Evolutionary conservation across 164 flowering plant genomes (phyloP).

Genomic region (Taxillus chinensis): DNA sequence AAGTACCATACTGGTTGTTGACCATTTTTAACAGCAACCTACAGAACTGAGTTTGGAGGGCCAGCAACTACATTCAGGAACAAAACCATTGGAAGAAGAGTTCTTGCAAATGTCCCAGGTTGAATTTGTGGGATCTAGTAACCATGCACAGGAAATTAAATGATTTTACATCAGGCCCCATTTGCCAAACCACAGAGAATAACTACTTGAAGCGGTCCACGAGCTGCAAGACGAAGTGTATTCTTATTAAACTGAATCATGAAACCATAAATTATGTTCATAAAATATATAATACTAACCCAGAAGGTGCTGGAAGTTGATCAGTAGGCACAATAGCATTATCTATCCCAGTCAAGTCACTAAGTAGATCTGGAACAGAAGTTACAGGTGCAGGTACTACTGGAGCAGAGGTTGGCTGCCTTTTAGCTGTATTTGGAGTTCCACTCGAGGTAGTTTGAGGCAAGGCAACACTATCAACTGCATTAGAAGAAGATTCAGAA

Average conservation of each 20-base stretch:
- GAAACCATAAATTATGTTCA: constrained; percentile 54
- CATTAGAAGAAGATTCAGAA: too few species aligned
- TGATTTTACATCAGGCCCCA: too few species aligned
- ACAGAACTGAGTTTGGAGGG: constrained; percentile 77
- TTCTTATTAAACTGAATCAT: constrained; percentile 99
- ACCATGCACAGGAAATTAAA: constrained; percentile 3
- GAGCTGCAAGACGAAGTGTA: constrained; percentile 88
- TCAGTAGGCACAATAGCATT: constrained; percentile 84
- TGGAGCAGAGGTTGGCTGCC: too few species aligned
- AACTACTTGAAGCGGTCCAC: constrained; percentile 75
- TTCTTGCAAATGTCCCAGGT: constrained; percentile 71
- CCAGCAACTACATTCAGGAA: constrained; percentile 79
- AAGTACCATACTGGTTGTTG: too few species aligned
- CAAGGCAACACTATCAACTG: too few species aligned
- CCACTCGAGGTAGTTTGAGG: too few species aligned
- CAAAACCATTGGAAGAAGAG: constrained; percentile 82
- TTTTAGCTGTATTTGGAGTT: too few species aligned
- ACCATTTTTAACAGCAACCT: too few species aligned
- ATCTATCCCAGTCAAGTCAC: too few species aligned
- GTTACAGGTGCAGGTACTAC: too few species aligned
- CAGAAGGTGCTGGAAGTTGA: constrained; percentile 49
- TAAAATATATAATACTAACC: constrained; percentile 33
- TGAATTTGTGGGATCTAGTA: constrained; percentile 71
- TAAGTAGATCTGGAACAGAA: too few species aligned
- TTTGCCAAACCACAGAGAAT: background rate